phyloP scores from a whole-genome alignment of 1,284 basidiomycete genomes.

The Somion occarium region DNA sequence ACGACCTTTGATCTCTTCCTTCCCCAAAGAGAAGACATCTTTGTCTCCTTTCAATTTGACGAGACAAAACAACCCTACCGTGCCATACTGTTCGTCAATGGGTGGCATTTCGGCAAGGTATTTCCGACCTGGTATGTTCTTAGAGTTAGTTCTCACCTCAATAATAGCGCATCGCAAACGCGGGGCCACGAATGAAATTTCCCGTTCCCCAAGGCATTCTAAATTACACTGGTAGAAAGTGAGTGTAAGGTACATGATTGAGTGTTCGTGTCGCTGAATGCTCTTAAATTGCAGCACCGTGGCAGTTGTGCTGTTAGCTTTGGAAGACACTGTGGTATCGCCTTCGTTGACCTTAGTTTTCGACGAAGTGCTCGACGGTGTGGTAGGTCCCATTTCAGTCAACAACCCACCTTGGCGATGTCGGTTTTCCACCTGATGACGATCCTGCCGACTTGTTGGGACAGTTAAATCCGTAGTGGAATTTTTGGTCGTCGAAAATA shows the following conservation, averaged over 20 bases:
- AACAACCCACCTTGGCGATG: constrained; percentile 67
- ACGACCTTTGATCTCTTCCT: constrained; percentile 63
- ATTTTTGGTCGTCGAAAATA: too few species aligned
- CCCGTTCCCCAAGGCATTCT: constrained; percentile 75
- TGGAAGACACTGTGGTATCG: constrained; percentile 45
- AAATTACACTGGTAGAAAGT: constrained; percentile 69
- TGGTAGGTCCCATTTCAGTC: constrained; percentile 49
- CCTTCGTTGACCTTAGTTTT: constrained; percentile 52
- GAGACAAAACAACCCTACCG: constrained; percentile 59
- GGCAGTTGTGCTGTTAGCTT: constrained; percentile 66
- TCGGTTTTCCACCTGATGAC: too few species aligned
- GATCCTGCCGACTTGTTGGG: too few species aligned
- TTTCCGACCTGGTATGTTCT: constrained; percentile 13
- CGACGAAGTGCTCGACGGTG: constrained; percentile 59
- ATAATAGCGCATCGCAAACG: constrained; percentile 28
- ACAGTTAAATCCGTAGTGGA: too few species aligned
- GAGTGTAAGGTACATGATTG: constrained; percentile 20
- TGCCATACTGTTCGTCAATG: constrained; percentile 72
- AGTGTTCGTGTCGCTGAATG: not conserved
- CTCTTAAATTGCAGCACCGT: constrained; percentile 46
- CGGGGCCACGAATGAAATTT: constrained; percentile 68
- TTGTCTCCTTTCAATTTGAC: constrained; percentile 62
- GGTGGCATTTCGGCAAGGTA: constrained; percentile 88
- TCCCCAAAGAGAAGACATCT: constrained; percentile 54
- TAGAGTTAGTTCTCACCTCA: not conserved